A percentile compares a stretch with the other conserved stretches of the same genome.
These are phyloP conservation scores for Leishmania turanica DNA, from an alignment of 208 protist genomes.

Conservation along the genomic window DNA sequence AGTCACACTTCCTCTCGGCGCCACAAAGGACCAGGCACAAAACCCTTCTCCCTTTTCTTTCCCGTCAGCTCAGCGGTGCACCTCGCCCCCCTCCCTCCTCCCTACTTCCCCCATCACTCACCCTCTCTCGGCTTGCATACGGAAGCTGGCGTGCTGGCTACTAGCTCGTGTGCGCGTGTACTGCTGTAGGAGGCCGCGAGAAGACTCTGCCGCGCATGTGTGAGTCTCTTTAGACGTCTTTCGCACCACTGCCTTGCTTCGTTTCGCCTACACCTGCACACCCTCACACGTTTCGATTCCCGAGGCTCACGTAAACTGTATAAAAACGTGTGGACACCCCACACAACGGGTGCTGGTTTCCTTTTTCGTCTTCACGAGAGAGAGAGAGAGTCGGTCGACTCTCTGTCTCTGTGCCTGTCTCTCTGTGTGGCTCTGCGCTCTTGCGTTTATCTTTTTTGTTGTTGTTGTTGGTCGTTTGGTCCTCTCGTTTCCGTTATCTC, in stretches of 20 bases:
- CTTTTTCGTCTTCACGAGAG: not conserved
- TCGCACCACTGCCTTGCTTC: not conserved
- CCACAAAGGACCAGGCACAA: not conserved
- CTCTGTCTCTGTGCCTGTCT: not conserved
- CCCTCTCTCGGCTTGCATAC: not conserved
- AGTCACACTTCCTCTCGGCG: not conserved
- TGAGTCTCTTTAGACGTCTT: not conserved
- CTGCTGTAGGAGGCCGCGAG: not conserved
- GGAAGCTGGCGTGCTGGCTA: not conserved
- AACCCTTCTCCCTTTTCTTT: not conserved
- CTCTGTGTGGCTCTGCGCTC: not conserved
- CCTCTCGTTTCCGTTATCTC: not conserved
- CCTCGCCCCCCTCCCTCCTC: not conserved
- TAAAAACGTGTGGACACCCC: not conserved
- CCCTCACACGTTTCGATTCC: not conserved
- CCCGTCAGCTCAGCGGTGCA: not conserved
- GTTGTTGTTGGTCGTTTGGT: not conserved
- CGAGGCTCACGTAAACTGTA: not conserved
- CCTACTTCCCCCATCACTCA: not conserved
- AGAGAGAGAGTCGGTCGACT: too few species aligned
- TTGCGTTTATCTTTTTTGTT: not conserved
- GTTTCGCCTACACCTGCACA: not conserved
- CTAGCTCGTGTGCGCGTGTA: not conserved
- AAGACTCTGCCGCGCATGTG: not conserved
- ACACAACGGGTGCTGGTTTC: not conserved